Percentiles rank a stretch among this genome's conserved stretches.
Evolutionary conservation across 2,329 filamentous ascomycete species (phyloP).

Genomic region (Bipolaris bicolor): DNA sequence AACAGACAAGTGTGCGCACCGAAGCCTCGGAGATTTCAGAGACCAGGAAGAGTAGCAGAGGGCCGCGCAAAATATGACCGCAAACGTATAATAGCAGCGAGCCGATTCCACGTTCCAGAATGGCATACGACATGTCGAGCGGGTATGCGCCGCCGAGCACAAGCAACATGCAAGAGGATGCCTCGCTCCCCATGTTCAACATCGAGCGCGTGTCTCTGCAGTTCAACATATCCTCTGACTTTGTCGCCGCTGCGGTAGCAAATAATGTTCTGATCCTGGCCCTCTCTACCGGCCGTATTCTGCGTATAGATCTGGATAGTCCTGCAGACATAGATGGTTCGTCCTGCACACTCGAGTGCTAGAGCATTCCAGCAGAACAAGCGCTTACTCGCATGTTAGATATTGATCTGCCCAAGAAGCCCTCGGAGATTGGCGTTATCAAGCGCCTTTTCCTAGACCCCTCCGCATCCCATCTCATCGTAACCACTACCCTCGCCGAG

Average conservation of each 20-base stretch:
- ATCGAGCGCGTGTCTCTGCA: constrained; percentile 90
- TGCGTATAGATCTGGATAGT: constrained; percentile 92
- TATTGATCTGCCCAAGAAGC: constrained; percentile 94
- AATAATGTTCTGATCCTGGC: constrained; percentile 96
- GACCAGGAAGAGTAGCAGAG: constrained; percentile 18
- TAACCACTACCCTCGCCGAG: constrained; percentile 89
- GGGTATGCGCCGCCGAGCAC: constrained; percentile 75
- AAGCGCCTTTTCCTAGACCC: constrained; percentile 97
- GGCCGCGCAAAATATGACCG: constrained; percentile 20
- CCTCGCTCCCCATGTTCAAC: constrained; percentile 85
- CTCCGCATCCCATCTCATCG: constrained; percentile 90
- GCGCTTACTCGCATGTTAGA: constrained; percentile 61
- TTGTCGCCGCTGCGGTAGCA: constrained; percentile 93
- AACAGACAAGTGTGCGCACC: constrained; percentile 6
- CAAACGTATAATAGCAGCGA: constrained; percentile 18
- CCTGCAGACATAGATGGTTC: constrained; percentile 86
- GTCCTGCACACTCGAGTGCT: constrained; percentile 17
- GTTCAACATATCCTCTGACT: constrained; percentile 93
- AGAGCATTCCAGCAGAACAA: background rate
- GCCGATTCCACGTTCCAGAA: constrained; percentile 43
- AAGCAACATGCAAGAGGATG: constrained; percentile 65
- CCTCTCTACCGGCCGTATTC: constrained; percentile 86
- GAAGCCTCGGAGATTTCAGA: background rate
- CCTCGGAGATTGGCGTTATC: constrained; percentile 89
- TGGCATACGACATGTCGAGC: constrained; percentile 74